Evolutionary conservation across 2,329 filamentous ascomycete genomes (phyloP).

Genomic region (Diaporthe vexans): DNA sequence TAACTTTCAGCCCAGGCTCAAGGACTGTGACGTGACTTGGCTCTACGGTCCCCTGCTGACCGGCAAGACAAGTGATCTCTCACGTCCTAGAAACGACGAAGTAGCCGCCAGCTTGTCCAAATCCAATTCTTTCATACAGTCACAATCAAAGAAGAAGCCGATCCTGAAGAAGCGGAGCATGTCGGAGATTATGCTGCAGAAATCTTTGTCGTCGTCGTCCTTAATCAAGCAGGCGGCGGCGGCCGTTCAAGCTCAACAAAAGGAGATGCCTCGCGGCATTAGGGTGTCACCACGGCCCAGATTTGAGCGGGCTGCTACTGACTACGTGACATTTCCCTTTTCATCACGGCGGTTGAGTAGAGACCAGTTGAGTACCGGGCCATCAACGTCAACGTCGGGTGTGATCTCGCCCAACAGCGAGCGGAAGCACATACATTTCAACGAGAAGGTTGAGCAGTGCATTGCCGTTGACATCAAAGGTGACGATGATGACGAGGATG

Average conservation of each 20-base stretch:
- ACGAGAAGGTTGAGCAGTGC: constrained; percentile 95
- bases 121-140: constrained; percentile 74
- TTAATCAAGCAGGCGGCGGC: constrained; percentile 91
- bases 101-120: constrained; percentile 63
- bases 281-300: constrained; percentile 64
- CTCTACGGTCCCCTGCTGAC: constrained; percentile 93
- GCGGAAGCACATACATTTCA: constrained; percentile 93
- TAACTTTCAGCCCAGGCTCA: constrained; percentile 74
- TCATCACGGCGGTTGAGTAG: constrained; percentile 72
- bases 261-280: constrained; percentile 56
- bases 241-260: constrained; percentile 86
- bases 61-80: constrained; percentile 53
- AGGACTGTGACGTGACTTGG: constrained; percentile 98
- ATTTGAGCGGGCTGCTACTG: constrained; percentile 75
- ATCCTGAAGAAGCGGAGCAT: constrained; percentile 97
- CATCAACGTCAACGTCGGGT: constrained; percentile 80
- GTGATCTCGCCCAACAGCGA: constrained; percentile 73
- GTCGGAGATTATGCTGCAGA: constrained; percentile 94
- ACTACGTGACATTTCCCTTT: constrained; percentile 76
- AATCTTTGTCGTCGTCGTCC: constrained; percentile 88
- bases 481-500: constrained; percentile 77
- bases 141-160: constrained; percentile 78
- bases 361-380: constrained; percentile 74
- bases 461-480: constrained; percentile 92
- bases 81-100: constrained; percentile 9